Conservation (phyloP, 1,139 yeast species). For the Candida sp. region DNA sequence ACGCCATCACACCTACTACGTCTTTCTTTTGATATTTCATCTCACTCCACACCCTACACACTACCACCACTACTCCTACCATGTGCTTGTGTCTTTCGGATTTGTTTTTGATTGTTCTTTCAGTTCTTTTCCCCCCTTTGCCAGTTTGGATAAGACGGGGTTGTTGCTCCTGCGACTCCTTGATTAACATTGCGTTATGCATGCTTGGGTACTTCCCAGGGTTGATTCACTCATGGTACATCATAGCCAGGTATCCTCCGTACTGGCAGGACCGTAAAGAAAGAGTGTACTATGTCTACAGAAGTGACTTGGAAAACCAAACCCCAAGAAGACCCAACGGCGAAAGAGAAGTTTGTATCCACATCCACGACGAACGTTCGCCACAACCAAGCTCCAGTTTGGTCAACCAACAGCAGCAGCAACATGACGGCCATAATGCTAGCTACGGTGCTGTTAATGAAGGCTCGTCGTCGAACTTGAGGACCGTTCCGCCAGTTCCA, state of each 20-base stretch:
- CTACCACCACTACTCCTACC: not conserved
- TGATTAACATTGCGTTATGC: constrained; percentile 62
- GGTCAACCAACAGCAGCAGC: constrained; percentile 8
- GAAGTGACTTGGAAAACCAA: constrained; percentile 37
- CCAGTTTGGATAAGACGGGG: constrained; percentile 77
- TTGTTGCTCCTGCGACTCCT: constrained; percentile 61
- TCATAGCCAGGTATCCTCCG: constrained; percentile 54
- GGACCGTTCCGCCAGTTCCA: constrained; percentile 1
- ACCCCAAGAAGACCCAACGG: constrained; percentile 8
- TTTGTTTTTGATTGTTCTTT: constrained; percentile 58
- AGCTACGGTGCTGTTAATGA: constrained; percentile 32
- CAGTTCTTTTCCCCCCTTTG: constrained; percentile 70
- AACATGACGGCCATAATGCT: constrained; percentile 12
- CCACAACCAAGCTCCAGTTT: constrained; percentile 14
- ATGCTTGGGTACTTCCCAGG: constrained; percentile 73
- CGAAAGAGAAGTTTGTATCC: constrained; percentile 4
- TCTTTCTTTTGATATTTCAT: not conserved
- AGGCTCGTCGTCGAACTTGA: constrained; percentile 16
- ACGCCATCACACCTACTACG: not conserved
- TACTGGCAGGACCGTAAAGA: constrained; percentile 23
- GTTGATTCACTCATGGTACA: constrained; percentile 68
- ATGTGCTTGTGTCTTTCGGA: constrained; percentile 43
- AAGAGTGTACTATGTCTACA: constrained; percentile 35
- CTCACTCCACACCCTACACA: not conserved
- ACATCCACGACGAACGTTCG: constrained; percentile 4